phyloP scores from a whole-genome alignment of 208 protist genomes.

The Polymyxa betae region DNA sequence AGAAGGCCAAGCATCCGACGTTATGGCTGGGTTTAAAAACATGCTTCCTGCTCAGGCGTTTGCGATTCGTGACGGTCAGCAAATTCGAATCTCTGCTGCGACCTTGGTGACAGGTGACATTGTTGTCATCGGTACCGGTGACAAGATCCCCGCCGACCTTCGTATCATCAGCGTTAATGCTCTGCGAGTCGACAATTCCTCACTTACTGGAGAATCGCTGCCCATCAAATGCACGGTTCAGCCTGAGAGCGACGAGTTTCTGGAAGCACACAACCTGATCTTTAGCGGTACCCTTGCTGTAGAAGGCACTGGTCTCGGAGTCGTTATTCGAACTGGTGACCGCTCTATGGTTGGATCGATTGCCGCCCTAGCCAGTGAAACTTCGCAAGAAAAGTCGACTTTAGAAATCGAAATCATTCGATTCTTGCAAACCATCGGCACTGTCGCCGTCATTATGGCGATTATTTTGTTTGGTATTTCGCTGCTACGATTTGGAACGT shows the following conservation, averaged over 20 bases:
- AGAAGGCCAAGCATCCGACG: slow-evolving; percentile 21
- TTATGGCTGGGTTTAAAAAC: slow-evolving; percentile 4
- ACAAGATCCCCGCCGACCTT: slow-evolving; percentile 81
- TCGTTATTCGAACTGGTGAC: slow-evolving; percentile 80
- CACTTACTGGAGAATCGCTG: slow-evolving; percentile 55
- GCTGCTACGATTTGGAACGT: neutral
- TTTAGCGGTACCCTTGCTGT: slow-evolving; percentile 76
- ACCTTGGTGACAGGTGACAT: slow-evolving; percentile 75
- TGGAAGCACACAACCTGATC: slow-evolving; percentile 76
- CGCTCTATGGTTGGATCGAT: slow-evolving; percentile 81
- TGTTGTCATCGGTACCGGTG: slow-evolving; percentile 74
- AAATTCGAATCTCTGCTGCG: slow-evolving; percentile 8
- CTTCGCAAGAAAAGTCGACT: slow-evolving; percentile 62
- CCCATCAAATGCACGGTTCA: neutral
- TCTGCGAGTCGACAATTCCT: slow-evolving; percentile 73
- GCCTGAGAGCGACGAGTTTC: neutral
- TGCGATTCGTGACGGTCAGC: neutral
- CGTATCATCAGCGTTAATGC: slow-evolving; percentile 71
- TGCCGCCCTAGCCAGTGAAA: slow-evolving; percentile 67
- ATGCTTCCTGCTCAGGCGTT: neutral
- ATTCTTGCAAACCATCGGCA: slow-evolving; percentile 68
- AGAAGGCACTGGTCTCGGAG: slow-evolving; percentile 71
- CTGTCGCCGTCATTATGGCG: slow-evolving; percentile 60
- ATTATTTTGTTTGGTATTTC: slow-evolving; percentile 4
- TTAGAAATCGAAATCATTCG: slow-evolving; percentile 74